Conservation (phyloP, 2,329 filamentous ascomycete genomes). For the Fusarium hainanense region DNA sequence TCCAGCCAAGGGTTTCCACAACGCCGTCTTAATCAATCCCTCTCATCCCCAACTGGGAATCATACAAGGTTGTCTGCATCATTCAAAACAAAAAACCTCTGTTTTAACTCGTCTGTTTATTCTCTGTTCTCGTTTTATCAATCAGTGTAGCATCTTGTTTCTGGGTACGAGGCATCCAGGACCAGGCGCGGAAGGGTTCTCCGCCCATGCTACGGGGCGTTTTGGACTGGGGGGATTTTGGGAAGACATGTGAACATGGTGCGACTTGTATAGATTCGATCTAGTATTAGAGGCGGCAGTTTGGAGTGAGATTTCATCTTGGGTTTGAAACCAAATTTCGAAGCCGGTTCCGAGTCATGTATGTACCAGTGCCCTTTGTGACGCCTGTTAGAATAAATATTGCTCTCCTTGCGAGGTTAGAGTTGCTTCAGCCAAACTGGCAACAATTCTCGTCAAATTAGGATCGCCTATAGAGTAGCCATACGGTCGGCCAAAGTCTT, state of each 20-base stretch:
- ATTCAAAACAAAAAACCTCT: conserved; percentile 30
- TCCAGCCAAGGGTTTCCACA: conserved; percentile 38
- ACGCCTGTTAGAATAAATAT: neutral
- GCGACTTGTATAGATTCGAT: conserved; percentile 48
- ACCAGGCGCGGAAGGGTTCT: conserved; percentile 43
- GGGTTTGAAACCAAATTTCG: conserved; percentile 35
- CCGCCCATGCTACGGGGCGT: conserved; percentile 47
- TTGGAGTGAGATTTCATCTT: conserved; percentile 44
- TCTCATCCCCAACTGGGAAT: conserved; percentile 35
- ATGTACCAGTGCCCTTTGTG: neutral
- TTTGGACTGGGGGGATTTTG: conserved; percentile 44
- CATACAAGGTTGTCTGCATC: conserved; percentile 32
- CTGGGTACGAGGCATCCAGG: conserved; percentile 47
- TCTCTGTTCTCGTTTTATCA: conserved; percentile 37
- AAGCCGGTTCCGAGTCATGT: neutral
- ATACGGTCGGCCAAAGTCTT: neutral
- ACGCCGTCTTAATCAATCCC: conserved; percentile 41
- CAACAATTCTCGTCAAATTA: neutral
- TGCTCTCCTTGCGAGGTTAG: neutral
- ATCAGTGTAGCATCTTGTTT: conserved; percentile 46
- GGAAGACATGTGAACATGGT: conserved; percentile 48
- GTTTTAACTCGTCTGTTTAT: conserved; percentile 26
- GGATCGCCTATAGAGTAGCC: neutral
- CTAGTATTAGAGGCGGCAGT: conserved; percentile 47
- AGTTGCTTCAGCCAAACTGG: neutral